Base-by-base conservation (phyloP, 768 basidiomycete species). In the Trametes cinnabarina region DNA sequence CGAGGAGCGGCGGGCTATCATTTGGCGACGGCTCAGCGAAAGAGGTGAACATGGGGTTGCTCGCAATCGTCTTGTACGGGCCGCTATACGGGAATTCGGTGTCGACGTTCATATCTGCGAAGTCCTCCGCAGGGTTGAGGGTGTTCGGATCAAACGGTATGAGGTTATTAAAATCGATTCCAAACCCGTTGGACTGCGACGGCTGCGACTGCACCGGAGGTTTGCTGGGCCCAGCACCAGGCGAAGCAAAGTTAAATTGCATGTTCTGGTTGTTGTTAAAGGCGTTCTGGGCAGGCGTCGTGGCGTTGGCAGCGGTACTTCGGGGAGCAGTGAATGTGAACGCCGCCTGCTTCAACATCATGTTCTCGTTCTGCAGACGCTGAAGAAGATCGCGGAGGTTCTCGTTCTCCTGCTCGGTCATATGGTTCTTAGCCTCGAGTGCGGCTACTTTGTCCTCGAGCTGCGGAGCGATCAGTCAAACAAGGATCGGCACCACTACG, bases 371-470 rank as follows among this genome's bases (percentile, higher is more conserved):
- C 69, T 95, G 94, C 2, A 98, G 77, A 12, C 94, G 84, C 50
- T 83, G 76, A 42, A 96, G 79, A 49, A 96, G 80, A 68, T 95
- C 94, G 44, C 90, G 86, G 22, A 97, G 78, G 67, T 95, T 96
- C 61, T 90, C 87, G 64, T 98, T 96, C 74, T 96, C 94, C 22
- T 85, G 74, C 54, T 75, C 74, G 0, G 88, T 81, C 22, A 78
- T 79, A 43, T 87, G 84, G 62, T 92, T 90, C 73, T 92, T 89
- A 4, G 85, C 84, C 68, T 94, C 92, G 22, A 98, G 85, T 39
- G 84, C 87, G 3, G 90, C 85, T 19, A 98, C 86, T 70, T 94
- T 86, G 71, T 94, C 93, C 71, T 98, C 96, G 52, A 98, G 79
- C 91, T 97, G 66, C 43, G 26, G 30, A 8, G 37, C 20, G 44